Conservation (phyloP, 75 land plant genomes). For the Pseudotsuga menziesii region DNA sequence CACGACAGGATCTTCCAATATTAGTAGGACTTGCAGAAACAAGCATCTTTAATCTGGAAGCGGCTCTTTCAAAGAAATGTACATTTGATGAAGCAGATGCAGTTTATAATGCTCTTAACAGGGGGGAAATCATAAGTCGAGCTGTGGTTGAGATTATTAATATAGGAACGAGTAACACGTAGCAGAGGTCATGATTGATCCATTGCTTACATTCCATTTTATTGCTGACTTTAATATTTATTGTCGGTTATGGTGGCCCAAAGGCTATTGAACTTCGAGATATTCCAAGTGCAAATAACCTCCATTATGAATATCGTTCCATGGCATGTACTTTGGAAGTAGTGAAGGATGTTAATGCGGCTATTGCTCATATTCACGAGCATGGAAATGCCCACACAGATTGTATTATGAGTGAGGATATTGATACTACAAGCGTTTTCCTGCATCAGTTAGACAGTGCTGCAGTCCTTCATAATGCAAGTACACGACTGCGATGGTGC, state of each 20-base stretch:
- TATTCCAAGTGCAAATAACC: constrained; percentile 48
- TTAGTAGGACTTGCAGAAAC: constrained; percentile 77
- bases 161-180: not conserved
- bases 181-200: not conserved
- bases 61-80: constrained; percentile 67
- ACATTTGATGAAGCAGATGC: constrained; percentile 65
- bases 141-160: constrained; percentile 70
- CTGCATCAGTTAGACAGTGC: constrained; percentile 63
- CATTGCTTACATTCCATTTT: not conserved
- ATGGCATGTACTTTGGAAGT: constrained; percentile 86
- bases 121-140: constrained; percentile 74
- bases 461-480: no score
- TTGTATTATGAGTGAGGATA: constrained; percentile 79
- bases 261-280: no score
- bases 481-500: no score
- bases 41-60: constrained; percentile 63
- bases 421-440: constrained; percentile 59
- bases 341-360: constrained; percentile 82
- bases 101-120: constrained; percentile 70
- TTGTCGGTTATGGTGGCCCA: not conserved
- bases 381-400: constrained; percentile 98
- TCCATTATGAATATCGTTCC: constrained; percentile 87
- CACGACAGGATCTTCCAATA: constrained; percentile 92
- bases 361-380: constrained; percentile 79
- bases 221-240: not conserved